Conservation (phyloP, 148 eudicot species). For the Suaeda aralocaspica region DNA sequence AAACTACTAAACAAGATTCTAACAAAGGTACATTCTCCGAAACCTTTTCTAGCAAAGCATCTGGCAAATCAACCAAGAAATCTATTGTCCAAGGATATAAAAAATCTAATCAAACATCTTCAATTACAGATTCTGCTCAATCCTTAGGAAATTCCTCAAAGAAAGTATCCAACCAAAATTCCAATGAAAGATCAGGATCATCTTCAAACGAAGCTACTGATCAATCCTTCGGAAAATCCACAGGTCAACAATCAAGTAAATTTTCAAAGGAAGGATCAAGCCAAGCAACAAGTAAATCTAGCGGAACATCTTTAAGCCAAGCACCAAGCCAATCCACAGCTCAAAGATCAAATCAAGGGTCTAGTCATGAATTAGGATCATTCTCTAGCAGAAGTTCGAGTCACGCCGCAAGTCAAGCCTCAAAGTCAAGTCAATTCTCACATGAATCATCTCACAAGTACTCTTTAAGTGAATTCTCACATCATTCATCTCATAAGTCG, state of each 20-base stretch:
- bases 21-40: neutral
- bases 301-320: neutral
- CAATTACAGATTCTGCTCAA: neutral
- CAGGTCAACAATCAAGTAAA: neutral
- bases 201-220: neutral
- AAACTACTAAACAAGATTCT: neutral
- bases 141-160: neutral
- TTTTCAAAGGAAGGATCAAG: neutral
- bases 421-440: neutral
- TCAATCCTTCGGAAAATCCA: neutral
- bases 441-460: neutral
- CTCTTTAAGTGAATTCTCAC: neutral
- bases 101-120: neutral
- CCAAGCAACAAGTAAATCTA: neutral
- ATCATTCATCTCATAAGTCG: neutral
- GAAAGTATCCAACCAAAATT: neutral
- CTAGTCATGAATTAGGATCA: too few relatives aligned
- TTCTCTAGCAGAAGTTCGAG: neutral
- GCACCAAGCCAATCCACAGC: neutral
- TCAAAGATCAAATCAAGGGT: too few relatives aligned
- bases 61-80: neutral
- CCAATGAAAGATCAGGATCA: neutral
- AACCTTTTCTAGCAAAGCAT: neutral
- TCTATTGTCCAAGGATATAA: neutral
- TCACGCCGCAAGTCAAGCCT: neutral